A percentile compares a stretch with the other conserved stretches of the same genome.
These are phyloP conservation scores for Hemileia vastatrix DNA, from an alignment of 1,284 basidiomycete genomes.

Conservation along the genomic window DNA sequence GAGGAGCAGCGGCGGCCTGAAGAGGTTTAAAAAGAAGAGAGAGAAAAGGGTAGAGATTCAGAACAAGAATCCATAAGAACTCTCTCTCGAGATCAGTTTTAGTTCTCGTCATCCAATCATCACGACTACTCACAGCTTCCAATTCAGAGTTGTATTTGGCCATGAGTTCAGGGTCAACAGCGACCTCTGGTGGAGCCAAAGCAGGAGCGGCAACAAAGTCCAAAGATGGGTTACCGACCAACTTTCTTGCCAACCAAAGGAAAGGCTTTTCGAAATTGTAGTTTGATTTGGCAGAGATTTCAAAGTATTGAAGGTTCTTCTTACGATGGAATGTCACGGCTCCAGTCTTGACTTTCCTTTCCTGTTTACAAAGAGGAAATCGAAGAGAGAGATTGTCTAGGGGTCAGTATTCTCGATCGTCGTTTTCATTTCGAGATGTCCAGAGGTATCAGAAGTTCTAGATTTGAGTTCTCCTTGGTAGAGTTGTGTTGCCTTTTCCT, in stretches of 20 bases:
- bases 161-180: slow-evolving; percentile 72
- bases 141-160: slow-evolving; percentile 72
- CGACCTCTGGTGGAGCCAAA: slow-evolving; percentile 83
- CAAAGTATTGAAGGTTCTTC: slow-evolving; percentile 99
- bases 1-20: slow-evolving; percentile 48
- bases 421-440: too few species aligned
- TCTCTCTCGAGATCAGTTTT: not conserved
- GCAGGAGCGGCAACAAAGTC: slow-evolving; percentile 96
- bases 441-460: too few species aligned
- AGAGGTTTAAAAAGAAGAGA: not conserved
- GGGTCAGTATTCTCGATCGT: too few species aligned
- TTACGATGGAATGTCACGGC: slow-evolving; percentile 99
- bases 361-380: slow-evolving; percentile 50
- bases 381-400: too few species aligned
- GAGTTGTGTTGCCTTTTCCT: too few species aligned
- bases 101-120: not conserved
- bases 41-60: slow-evolving; percentile 35
- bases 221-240: slow-evolving; percentile 80
- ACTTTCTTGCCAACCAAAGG: slow-evolving; percentile 96
- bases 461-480: too few species aligned
- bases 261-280: slow-evolving; percentile 99
- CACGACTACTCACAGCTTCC: slow-evolving; percentile 40
- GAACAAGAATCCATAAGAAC: not conserved
- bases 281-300: slow-evolving; percentile 99
- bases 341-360: slow-evolving; percentile 98